Conservation (phyloP, 805 yeast species). For the Huiozyma sinensis region DNA sequence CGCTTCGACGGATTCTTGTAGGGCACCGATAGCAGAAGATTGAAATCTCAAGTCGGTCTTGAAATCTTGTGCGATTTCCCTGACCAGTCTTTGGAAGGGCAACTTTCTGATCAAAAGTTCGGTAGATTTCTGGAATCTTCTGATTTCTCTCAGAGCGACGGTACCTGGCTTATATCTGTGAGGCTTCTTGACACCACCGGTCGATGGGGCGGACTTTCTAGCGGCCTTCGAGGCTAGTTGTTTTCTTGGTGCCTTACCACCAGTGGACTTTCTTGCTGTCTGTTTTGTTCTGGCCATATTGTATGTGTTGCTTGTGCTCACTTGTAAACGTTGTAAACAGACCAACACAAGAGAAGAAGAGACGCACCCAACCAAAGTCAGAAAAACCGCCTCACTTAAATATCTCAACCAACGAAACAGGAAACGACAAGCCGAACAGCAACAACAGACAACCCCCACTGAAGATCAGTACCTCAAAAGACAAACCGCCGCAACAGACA, state of each 20-base stretch:
- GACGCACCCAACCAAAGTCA: too few relatives aligned
- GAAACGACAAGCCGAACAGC: neutral
- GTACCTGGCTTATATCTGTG: conserved; percentile 98
- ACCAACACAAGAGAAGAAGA: neutral
- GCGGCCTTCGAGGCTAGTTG: conserved; percentile 89
- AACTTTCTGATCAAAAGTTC: conserved; percentile 90
- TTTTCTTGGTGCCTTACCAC: conserved; percentile 95
- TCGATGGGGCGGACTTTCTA: conserved; percentile 84
- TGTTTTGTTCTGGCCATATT: conserved; percentile 86
- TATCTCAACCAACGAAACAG: neutral
- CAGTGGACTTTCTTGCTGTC: conserved; percentile 90
- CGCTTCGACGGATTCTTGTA: conserved; percentile 98
- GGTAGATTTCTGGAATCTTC: conserved; percentile 95
- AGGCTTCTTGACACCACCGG: conserved; percentile 90
- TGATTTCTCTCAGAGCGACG: conserved; percentile 91
- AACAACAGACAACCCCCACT: neutral
- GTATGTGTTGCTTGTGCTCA: neutral
- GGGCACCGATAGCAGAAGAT: conserved; percentile 93
- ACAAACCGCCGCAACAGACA: neutral
- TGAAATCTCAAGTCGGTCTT: conserved; percentile 92
- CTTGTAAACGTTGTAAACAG: too few relatives aligned
- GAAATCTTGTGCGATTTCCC: conserved; percentile 93
- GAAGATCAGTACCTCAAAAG: neutral
- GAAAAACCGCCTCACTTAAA: too few relatives aligned
- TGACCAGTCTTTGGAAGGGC: conserved; percentile 94